Evolutionary conservation across 2,329 filamentous ascomycete genomes (phyloP).

Genomic region (Fusarium zealandicum): DNA sequence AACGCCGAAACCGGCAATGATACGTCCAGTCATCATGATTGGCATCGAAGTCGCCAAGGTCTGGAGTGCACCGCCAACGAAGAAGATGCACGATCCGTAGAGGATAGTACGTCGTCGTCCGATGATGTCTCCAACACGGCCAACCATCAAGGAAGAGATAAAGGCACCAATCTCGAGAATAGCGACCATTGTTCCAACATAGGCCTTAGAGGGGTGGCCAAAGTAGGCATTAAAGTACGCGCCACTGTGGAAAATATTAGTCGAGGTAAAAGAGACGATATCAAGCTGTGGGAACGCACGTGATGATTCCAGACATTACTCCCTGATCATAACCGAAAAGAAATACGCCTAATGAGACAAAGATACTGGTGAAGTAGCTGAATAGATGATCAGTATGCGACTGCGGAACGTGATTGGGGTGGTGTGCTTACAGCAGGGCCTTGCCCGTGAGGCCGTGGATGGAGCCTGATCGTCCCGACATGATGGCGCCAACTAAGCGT

Average conservation of each 20-base stretch:
- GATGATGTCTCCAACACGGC: constrained; percentile 88
- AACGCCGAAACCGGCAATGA: constrained; percentile 85
- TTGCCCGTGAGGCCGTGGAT: constrained; percentile 95
- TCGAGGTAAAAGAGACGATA: not conserved
- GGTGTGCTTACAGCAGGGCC: constrained; percentile 76
- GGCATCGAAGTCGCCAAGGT: constrained; percentile 81
- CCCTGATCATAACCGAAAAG: constrained; percentile 90
- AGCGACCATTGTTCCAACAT: constrained; percentile 96
- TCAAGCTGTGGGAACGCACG: constrained; percentile 55
- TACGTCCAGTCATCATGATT: constrained; percentile 87
- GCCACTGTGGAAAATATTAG: constrained; percentile 64
- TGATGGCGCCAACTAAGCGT: constrained; percentile 79
- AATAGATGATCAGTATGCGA: constrained; percentile 25
- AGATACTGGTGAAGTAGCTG: constrained; percentile 94
- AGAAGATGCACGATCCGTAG: constrained; percentile 91
- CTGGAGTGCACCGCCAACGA: constrained; percentile 83
- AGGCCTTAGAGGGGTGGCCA: constrained; percentile 81
- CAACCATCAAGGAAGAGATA: constrained; percentile 85
- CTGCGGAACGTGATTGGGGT: not conserved
- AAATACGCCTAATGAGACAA: constrained; percentile 86
- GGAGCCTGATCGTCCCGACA: constrained; percentile 79
- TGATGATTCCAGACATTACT: constrained; percentile 80
- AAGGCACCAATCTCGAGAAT: constrained; percentile 95
- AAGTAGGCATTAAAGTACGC: constrained; percentile 92
- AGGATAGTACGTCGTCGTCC: constrained; percentile 89